phyloP scores from a whole-genome alignment of 169 alveolate species.

The Amoebophrya sp. region DNA sequence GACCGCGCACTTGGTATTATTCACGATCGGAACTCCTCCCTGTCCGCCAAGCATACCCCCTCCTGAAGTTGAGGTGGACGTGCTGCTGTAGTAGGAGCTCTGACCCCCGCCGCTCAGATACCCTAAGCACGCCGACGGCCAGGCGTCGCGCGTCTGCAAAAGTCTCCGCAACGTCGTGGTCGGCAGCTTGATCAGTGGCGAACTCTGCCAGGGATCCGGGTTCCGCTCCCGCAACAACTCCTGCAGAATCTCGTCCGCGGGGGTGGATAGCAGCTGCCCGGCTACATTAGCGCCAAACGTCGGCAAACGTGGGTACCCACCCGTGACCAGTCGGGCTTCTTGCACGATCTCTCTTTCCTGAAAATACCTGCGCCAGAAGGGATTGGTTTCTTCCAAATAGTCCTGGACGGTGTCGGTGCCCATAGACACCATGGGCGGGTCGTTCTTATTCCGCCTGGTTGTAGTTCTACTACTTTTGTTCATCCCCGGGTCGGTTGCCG shows the following conservation, averaged over 20 bases:
- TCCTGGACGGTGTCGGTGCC: conserved; percentile 17
- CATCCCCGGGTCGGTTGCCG: too few relatives aligned
- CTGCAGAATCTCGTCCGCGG: neutral
- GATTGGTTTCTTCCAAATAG: neutral
- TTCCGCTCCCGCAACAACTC: neutral
- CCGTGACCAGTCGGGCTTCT: too few relatives aligned
- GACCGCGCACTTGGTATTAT: too few relatives aligned
- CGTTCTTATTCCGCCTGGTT: too few relatives aligned
- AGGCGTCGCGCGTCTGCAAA: neutral
- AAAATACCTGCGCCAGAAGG: neutral
- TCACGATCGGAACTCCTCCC: too few relatives aligned
- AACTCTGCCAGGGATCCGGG: neutral
- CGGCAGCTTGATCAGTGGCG: neutral
- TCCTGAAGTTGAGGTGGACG: neutral
- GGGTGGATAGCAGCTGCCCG: too few relatives aligned
- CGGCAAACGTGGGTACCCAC: too few relatives aligned
- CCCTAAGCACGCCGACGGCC: neutral
- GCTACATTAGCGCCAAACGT: too few relatives aligned
- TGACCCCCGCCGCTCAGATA: neutral
- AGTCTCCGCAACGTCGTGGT: neutral
- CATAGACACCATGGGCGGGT: too few relatives aligned
- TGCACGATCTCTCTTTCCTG: neutral
- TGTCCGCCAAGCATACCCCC: neutral
- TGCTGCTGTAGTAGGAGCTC: neutral
- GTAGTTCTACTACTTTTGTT: too few relatives aligned